Evolutionary conservation across 2,329 filamentous ascomycete genomes (phyloP).

Genomic region (Beauveria brongniartii): DNA sequence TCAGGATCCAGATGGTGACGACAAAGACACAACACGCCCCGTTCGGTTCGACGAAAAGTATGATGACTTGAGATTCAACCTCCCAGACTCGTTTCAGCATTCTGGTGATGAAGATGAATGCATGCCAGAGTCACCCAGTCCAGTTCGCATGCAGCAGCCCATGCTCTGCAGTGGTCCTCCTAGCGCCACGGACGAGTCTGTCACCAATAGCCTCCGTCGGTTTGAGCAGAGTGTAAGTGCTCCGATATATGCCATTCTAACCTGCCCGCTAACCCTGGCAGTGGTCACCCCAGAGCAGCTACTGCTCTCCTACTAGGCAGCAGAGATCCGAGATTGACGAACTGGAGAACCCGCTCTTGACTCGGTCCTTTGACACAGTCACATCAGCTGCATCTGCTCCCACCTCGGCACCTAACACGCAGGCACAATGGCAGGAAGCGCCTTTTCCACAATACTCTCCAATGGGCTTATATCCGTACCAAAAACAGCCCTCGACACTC

Average conservation of each 20-base stretch:
- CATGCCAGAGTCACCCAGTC: constrained; percentile 3
- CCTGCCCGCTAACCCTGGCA: neutral
- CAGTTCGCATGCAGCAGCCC: neutral
- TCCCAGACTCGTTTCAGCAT: constrained; percentile 18
- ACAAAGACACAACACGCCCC: constrained; percentile 19
- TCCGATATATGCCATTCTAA: no score
- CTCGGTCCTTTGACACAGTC: constrained; percentile 3
- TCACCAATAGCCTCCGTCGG: neutral
- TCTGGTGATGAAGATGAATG: neutral
- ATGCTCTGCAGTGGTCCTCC: neutral
- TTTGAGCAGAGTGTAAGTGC: constrained; percentile 7
- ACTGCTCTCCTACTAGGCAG: neutral
- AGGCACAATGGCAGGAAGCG: neutral
- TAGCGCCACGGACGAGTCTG: constrained; percentile 1
- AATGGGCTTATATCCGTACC: neutral
- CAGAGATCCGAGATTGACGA: constrained; percentile 3
- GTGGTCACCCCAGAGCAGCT: constrained; percentile 9
- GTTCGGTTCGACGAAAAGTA: constrained; percentile 26
- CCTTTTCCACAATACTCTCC: neutral
- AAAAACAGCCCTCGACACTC: neutral
- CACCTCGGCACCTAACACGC: neutral
- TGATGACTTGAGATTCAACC: constrained; percentile 24
- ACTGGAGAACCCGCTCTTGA: constrained; percentile 4
- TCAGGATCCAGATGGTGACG: constrained; percentile 16
- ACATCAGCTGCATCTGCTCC: neutral